A percentile compares a stretch with the other conserved stretches of the same genome.
Conservation (phyloP, 83 land plant species). For the Picea mariana region DNA sequence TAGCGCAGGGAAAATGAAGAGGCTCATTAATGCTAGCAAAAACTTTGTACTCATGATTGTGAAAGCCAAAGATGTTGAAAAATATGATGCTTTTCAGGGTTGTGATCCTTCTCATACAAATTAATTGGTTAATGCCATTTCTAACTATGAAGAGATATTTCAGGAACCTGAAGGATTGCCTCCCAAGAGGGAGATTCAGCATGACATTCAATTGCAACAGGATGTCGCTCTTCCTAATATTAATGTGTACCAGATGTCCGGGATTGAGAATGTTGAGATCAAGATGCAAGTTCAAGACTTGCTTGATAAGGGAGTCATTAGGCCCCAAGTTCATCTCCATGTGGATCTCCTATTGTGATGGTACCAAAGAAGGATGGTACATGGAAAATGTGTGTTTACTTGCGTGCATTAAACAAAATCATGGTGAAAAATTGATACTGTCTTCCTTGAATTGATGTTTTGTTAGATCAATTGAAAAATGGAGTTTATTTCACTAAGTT, state of each 20-base stretch:
- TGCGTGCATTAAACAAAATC: not conserved
- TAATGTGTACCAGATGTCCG: not conserved
- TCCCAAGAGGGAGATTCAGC: not conserved
- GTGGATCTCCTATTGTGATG: not conserved
- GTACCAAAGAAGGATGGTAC: not conserved
- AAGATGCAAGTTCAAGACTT: not conserved
- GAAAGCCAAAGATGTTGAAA: not conserved
- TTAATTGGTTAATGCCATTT: not conserved
- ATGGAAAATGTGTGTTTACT: not conserved
- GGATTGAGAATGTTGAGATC: not conserved
- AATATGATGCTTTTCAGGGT: not conserved
- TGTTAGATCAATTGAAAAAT: not conserved
- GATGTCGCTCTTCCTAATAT: not conserved
- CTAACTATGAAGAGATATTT: not conserved
- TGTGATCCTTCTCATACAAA: not conserved
- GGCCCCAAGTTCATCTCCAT: not conserved
- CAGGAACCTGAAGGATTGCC: not conserved
- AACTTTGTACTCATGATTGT: not conserved
- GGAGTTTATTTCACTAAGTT: not conserved
- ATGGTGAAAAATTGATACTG: not conserved
- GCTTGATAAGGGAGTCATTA: not conserved
- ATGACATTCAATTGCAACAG: not conserved
- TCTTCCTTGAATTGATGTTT: not conserved
- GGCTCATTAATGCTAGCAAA: not conserved
- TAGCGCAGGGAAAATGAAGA: not conserved